phyloP scores from a whole-genome alignment of 352 stramenopile species.

The Phytopythium helicoides region DNA sequence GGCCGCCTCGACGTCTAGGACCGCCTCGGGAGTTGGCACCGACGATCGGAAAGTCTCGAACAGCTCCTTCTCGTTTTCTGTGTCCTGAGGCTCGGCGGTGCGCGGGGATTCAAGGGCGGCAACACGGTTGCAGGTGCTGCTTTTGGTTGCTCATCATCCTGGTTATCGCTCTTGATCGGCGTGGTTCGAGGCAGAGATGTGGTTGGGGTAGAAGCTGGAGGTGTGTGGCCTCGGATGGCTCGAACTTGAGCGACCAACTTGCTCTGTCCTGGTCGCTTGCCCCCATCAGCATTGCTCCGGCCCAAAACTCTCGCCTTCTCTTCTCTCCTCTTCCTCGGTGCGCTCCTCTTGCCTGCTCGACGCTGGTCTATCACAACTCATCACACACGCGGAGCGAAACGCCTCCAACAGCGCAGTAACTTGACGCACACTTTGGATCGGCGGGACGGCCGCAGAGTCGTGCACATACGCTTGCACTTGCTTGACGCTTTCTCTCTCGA shows the following conservation, averaged over 20 bases:
- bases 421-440: slow-evolving; percentile 46
- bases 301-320: slow-evolving; percentile 1
- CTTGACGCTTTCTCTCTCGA: slow-evolving; percentile 20
- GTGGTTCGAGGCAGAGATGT: not conserved
- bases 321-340: not conserved
- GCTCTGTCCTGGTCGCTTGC: slow-evolving; percentile 31
- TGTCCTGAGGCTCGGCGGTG: not conserved
- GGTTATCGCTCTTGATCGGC: too few relatives aligned
- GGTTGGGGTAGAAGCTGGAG: slow-evolving; percentile 2
- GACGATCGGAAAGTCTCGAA: slow-evolving; percentile 47
- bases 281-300: too few relatives aligned
- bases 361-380: slow-evolving; percentile 12
- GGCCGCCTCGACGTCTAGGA: slow-evolving; percentile 54
- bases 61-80: slow-evolving; percentile 47
- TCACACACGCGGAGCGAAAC: slow-evolving; percentile 44
- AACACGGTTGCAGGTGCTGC: slow-evolving; percentile 11
- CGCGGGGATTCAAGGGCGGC: slow-evolving; percentile 7
- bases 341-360: slow-evolving; percentile 4
- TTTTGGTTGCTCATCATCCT: not conserved
- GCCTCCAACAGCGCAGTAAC: slow-evolving; percentile 37
- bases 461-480: slow-evolving; percentile 30
- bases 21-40: slow-evolving; percentile 33
- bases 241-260: slow-evolving; percentile 57
- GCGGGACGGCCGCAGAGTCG: slow-evolving; percentile 19
- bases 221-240: slow-evolving; percentile 26